phyloP scores from a whole-genome alignment of 352 stramenopile genomes.

The Pythium myriotylum region DNA sequence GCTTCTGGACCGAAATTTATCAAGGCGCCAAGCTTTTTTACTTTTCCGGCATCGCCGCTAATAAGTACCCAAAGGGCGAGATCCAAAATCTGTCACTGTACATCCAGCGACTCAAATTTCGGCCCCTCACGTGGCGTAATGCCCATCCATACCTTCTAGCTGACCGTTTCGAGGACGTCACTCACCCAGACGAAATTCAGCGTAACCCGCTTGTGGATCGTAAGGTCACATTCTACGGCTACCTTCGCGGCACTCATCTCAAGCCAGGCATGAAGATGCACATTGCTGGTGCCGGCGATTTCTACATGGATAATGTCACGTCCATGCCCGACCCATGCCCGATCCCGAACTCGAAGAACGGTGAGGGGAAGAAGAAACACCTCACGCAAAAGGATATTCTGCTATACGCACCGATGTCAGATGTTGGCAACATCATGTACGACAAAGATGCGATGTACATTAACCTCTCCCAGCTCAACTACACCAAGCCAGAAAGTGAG shows the following conservation, averaged over 20 bases:
- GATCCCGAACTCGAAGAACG: slow-evolving; percentile 73
- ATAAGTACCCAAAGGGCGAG: slow-evolving; percentile 99
- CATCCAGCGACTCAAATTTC: slow-evolving; percentile 98
- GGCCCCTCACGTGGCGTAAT: slow-evolving; percentile 98
- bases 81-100: slow-evolving; percentile 98
- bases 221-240: slow-evolving; percentile 97
- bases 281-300: slow-evolving; percentile 98
- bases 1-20: slow-evolving; percentile 99
- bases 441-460: slow-evolving; percentile 99
- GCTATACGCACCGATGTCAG: slow-evolving; percentile 85
- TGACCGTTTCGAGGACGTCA: slow-evolving; percentile 98
- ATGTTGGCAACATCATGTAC: slow-evolving; percentile 98
- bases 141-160: slow-evolving; percentile 99
- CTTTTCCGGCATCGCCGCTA: slow-evolving; percentile 97
- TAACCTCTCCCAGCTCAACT: slow-evolving; percentile 94
- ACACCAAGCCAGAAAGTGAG: slow-evolving; percentile 92
- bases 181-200: slow-evolving; percentile 93
- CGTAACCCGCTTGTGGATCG: slow-evolving; percentile 92
- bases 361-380: slow-evolving; percentile 83
- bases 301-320: slow-evolving; percentile 94
- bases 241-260: slow-evolving; percentile 98
- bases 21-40: slow-evolving; percentile 96
- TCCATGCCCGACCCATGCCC: slow-evolving; percentile 97
- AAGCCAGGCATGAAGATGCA: slow-evolving; percentile 97
- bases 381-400: slow-evolving; percentile 70